A percentile compares a stretch with the other conserved stretches of the same genome.
Evolutionary conservation across 2,329 filamentous ascomycete species (phyloP).

Genomic region (Eurotiales sp.): DNA sequence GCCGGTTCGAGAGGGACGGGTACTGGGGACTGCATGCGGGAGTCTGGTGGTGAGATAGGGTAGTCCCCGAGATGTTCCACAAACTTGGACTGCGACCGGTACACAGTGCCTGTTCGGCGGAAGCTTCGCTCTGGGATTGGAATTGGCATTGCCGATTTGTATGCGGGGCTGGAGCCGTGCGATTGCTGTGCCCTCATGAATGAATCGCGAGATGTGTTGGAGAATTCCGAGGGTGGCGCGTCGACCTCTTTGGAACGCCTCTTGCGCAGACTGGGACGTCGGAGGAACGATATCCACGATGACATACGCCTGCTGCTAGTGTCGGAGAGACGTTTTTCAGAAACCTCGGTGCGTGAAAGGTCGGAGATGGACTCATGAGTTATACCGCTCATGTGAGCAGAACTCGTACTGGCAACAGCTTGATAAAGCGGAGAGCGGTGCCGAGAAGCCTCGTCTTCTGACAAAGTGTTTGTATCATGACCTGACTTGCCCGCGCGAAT

Average conservation of each 20-base stretch:
- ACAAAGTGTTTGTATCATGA: slow-evolving; percentile 29
- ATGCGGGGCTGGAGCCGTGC: slow-evolving; percentile 44
- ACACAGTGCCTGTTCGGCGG: slow-evolving; percentile 57
- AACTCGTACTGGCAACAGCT: slow-evolving; percentile 46
- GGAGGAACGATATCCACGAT: slow-evolving; percentile 72
- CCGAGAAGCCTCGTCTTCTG: slow-evolving; percentile 30
- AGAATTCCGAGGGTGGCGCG: slow-evolving; percentile 70
- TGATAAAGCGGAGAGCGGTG: slow-evolving; percentile 45
- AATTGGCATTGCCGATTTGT: slow-evolving; percentile 31
- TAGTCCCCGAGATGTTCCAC: slow-evolving; percentile 86
- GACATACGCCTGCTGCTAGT: slow-evolving; percentile 44
- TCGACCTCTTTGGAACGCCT: slow-evolving; percentile 49
- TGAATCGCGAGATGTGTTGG: slow-evolving; percentile 86
- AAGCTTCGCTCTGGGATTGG: slow-evolving; percentile 39
- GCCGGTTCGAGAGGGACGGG: slow-evolving; percentile 54
- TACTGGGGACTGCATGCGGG: slow-evolving; percentile 65
- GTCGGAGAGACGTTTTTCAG: slow-evolving; percentile 54
- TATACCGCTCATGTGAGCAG: slow-evolving; percentile 52
- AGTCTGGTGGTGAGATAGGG: slow-evolving; percentile 79
- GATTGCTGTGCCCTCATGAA: slow-evolving; percentile 57
- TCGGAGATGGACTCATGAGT: slow-evolving; percentile 51
- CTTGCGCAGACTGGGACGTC: slow-evolving; percentile 59
- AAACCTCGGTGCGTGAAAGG: slow-evolving; percentile 48
- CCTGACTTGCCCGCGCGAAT: slow-evolving; percentile 26
- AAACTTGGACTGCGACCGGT: slow-evolving; percentile 85